Base-by-base conservation (phyloP, 2,329 filamentous ascomycete species). In the Corinectria fuckeliana region DNA sequence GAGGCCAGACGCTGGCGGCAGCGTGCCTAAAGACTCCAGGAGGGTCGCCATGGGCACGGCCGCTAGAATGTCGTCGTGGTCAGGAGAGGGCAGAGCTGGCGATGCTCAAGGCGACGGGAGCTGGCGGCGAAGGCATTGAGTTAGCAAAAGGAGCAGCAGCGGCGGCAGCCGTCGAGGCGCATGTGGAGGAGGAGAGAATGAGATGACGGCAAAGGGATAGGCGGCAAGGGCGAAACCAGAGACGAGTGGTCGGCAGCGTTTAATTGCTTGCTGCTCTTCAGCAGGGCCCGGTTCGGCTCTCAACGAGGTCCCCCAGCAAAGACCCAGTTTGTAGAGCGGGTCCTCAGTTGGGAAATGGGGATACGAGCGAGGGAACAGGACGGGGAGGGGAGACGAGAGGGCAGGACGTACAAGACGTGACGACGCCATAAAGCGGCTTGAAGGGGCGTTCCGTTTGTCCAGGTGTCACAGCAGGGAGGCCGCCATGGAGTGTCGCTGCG, bases 1-100 rank as follows among this genome's bases (percentile, higher is more conserved):
- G 69, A 71, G 69, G 59, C 65, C 69, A 69, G 69, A 53, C 50
- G 64, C 65, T 70, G 67, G 69, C 54, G 67, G 59, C 64, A 71
- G 62, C 68, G 69, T 66, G 58, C 60, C 56, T 59, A 61, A 68
- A 64, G 61, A 56, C 58, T 69, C 67, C 66, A 70, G 36, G 36
- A 59, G 62, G 66, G 61, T 67, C 55, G 69, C 70, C 70, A 72
- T 70, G 59, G 60, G 65, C 68, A 65, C 61, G 66, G 60, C 61
- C 65, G 55, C 60, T 62, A 23, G 45, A 39, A 50, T 50, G 49
- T 56, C 39, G 57, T 57, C 52, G 32, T 42, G 28, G 61, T 65
- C 63, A 67, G 61, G 65, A 68, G 63, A 68, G 56, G 51, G 55
- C 44, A 60, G 66, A 70, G 68, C 68, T 41, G 58, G 63, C 55